These are phyloP conservation scores for Boletellus ananiceps DNA, from an alignment of 768 basidiomycete genomes.

Conservation along the genomic window DNA sequence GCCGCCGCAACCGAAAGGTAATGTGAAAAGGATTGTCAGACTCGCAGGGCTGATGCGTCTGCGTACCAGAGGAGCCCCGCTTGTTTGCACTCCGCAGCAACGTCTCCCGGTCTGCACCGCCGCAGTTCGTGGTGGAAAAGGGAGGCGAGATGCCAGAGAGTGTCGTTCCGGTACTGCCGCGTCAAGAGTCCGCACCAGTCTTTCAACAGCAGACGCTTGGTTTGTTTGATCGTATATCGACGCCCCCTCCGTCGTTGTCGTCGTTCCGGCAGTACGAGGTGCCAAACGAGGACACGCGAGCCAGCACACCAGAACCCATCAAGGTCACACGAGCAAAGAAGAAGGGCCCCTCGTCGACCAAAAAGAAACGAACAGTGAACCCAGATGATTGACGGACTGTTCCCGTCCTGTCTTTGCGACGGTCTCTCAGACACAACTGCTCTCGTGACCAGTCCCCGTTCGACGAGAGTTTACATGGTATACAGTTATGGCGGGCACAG, in stretches of 20 bases:
- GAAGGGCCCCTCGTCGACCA: slow-evolving; percentile 43
- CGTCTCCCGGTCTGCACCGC: slow-evolving; percentile 37
- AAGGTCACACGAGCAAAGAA: slow-evolving; percentile 74
- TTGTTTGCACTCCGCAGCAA: slow-evolving; percentile 44
- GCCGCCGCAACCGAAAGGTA: slow-evolving; percentile 37
- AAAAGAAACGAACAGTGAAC: slow-evolving; percentile 60
- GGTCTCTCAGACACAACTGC: neutral
- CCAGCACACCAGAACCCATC: slow-evolving; percentile 64
- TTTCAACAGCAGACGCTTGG: slow-evolving; percentile 22
- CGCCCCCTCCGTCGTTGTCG: slow-evolving; percentile 33
- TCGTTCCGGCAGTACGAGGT: slow-evolving; percentile 55
- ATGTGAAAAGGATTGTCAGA: neutral
- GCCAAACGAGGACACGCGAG: slow-evolving; percentile 40
- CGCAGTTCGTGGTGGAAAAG: slow-evolving; percentile 63
- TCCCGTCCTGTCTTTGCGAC: neutral
- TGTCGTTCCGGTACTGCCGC: slow-evolving; percentile 22
- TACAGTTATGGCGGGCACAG: slow-evolving; percentile 20
- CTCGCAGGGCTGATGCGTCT: slow-evolving; percentile 28
- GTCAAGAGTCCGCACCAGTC: slow-evolving; percentile 25
- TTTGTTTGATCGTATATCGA: slow-evolving; percentile 30
- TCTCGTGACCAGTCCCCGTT: neutral
- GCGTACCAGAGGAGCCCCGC: slow-evolving; percentile 31
- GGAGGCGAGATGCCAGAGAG: slow-evolving; percentile 84
- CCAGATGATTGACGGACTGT: slow-evolving; percentile 11
- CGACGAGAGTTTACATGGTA: slow-evolving; percentile 18